phyloP scores from a whole-genome alignment of 2,329 filamentous ascomycete species.

The Leptographium galeiforme region DNA sequence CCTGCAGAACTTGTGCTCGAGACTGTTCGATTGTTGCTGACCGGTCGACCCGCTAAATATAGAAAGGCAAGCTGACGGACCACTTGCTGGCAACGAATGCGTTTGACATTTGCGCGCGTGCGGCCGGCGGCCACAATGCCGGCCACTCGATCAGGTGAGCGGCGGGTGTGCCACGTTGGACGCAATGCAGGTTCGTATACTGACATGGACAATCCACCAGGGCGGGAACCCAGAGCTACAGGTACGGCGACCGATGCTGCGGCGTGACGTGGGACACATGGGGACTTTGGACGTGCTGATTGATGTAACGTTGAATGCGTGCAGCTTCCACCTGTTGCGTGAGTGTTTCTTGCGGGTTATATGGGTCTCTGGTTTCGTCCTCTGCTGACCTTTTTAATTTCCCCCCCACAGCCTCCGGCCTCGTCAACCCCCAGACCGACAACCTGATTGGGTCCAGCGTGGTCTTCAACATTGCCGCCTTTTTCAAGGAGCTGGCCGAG shows the following conservation, averaged over 20 bases:
- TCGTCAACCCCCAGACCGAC: constrained; percentile 55
- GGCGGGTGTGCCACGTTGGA: not conserved
- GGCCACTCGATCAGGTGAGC: constrained; percentile 28
- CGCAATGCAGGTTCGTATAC: not conserved
- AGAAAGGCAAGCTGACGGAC: constrained; percentile 14
- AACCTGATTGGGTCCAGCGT: constrained; percentile 63
- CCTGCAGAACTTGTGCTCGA: too few species aligned
- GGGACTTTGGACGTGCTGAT: not conserved
- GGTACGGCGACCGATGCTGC: constrained; percentile 5
- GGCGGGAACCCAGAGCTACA: constrained; percentile 11
- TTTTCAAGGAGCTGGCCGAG: constrained; percentile 27
- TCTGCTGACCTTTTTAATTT: too few species aligned
- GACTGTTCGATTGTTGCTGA: not conserved
- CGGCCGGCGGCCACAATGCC: constrained; percentile 48
- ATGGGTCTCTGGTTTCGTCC: too few species aligned
- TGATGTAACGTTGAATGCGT: not conserved
- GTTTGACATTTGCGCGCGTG: constrained; percentile 37
- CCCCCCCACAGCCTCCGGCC: constrained; percentile 46
- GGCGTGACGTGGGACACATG: not conserved
- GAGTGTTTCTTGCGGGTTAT: not conserved
- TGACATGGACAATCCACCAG: not conserved
- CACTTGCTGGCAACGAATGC: constrained; percentile 9
- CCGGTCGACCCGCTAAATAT: not conserved
- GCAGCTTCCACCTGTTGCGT: constrained; percentile 20
- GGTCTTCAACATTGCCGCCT: constrained; percentile 46